Evolutionary conservation across 768 basidiomycete species (phyloP), one percentile per base, ranked within the genome.

Genomic region (Crucibulum laeve): DNA sequence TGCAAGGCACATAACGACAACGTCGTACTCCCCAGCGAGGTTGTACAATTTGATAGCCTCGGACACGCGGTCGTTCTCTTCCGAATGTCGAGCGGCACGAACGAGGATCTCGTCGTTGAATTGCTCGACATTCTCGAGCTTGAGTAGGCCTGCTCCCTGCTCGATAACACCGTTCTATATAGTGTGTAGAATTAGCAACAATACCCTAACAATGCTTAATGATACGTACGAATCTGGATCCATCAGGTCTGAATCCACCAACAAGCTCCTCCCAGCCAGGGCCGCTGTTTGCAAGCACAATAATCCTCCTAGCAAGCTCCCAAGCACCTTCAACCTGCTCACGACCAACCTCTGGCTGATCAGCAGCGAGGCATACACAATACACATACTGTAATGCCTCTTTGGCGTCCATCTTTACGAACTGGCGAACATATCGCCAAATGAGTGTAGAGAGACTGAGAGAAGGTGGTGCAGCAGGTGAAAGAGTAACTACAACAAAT

Each of bases 21-120:
- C 91, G 11, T 77, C 67, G 59, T 93, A 92, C 50, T 94, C 88
- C 25, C 90, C 89, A 1, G 94, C 94, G 26, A 97, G 80, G 65
- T 97, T 94, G 68, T 92, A 97, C 34, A 99, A 70, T 59, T 93
- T 91, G 68, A 98, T 92, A 2, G 93, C 92, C 60, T 97, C 92
- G 1, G 84, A 75, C 28, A 89, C 74, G 24, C 88, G 85, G 55
- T 91, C 84, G 55, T 92, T 92, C 42, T 86, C 77, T 56, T 91
- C 82, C 1, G 87, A 86, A 50, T 89, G 76, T 23, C 76, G 76
- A 0, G 95, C 95, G 0, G 94, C 91, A 4, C 80, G 79, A 47
- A 85, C 68, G 39, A 97, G 84, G 44, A 99, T 89, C 18, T 87
- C 73, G 19, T 82, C 81, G 46, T 92, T 83, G 68, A 87, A 93